Conservation (phyloP, 2,329 filamentous ascomycete genomes). For the Exophiala oligosperma region DNA sequence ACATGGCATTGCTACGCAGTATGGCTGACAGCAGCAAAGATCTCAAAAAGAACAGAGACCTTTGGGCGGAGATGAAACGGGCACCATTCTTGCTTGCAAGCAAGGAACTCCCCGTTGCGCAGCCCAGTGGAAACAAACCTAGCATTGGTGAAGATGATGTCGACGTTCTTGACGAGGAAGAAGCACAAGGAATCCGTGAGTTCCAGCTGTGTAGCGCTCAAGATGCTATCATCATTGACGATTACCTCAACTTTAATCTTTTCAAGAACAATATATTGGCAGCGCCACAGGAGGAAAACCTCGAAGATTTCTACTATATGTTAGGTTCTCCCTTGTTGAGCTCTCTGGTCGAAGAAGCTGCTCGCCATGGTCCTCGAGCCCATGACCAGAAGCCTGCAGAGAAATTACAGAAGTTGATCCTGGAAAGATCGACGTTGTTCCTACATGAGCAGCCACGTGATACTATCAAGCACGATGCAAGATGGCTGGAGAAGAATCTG, state of each 20-base stretch:
- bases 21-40: slow-evolving; percentile 70
- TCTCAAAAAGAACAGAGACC: slow-evolving; percentile 74
- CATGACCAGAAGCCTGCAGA: slow-evolving; percentile 68
- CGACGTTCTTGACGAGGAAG: slow-evolving; percentile 57
- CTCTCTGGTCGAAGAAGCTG: slow-evolving; percentile 73
- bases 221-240: slow-evolving; percentile 77
- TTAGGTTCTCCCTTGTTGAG: slow-evolving; percentile 79
- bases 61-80: slow-evolving; percentile 73
- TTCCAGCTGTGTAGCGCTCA: slow-evolving; percentile 73
- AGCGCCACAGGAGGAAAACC: slow-evolving; percentile 81
- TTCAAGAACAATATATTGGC: slow-evolving; percentile 85
- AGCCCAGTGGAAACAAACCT: slow-evolving; percentile 27
- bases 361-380: slow-evolving; percentile 66
- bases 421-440: slow-evolving; percentile 87
- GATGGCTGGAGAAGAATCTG: slow-evolving; percentile 88
- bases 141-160: slow-evolving; percentile 40
- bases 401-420: slow-evolving; percentile 73
- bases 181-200: slow-evolving; percentile 68
- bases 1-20: slow-evolving; percentile 76
- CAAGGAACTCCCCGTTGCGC: slow-evolving; percentile 61
- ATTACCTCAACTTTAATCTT: slow-evolving; percentile 82
- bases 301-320: slow-evolving; percentile 81
- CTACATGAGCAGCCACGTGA: slow-evolving; percentile 79
- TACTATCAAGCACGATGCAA: slow-evolving; percentile 79
- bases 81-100: slow-evolving; percentile 81